phyloP scores from a whole-genome alignment of 2,329 filamentous ascomycete species.

The Sclerotinia minor region DNA sequence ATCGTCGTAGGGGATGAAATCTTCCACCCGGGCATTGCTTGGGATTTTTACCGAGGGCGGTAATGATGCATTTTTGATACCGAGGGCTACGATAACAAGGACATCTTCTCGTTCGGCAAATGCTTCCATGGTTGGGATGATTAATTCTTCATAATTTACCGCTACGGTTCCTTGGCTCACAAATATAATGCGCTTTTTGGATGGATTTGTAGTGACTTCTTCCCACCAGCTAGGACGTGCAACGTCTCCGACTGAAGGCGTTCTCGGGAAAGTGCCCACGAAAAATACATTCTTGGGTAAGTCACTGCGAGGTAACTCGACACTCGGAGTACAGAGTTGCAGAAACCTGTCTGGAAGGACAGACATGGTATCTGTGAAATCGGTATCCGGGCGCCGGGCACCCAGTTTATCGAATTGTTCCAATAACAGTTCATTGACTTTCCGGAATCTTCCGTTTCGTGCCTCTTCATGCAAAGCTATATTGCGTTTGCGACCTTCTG shows the following conservation, averaged over 20 bases:
- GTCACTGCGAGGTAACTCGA: conserved; percentile 2
- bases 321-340: conserved; percentile 3
- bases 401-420: conserved; percentile 38
- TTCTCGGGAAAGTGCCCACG: neutral
- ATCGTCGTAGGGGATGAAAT: conserved; percentile 43
- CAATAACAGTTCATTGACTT: neutral
- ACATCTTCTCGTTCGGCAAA: conserved; percentile 40
- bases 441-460: conserved; percentile 15
- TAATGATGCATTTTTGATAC: conserved; percentile 33
- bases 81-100: conserved; percentile 41
- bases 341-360: conserved; percentile 3
- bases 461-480: conserved; percentile 30
- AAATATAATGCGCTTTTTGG: conserved; percentile 41
- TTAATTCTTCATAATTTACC: conserved; percentile 38
- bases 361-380: conserved; percentile 34
- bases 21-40: conserved; percentile 39
- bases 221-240: conserved; percentile 48
- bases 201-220: conserved; percentile 44
- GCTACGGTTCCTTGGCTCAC: conserved; percentile 44
- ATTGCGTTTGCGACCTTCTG: conserved; percentile 45
- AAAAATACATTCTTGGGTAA: neutral
- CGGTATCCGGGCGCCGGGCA: conserved; percentile 22
- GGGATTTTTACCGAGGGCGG: conserved; percentile 39
- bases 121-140: conserved; percentile 43
- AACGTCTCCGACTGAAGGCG: neutral